phyloP scores from a whole-genome alignment of 169 alveolate species.

The Plasmodium inui region DNA sequence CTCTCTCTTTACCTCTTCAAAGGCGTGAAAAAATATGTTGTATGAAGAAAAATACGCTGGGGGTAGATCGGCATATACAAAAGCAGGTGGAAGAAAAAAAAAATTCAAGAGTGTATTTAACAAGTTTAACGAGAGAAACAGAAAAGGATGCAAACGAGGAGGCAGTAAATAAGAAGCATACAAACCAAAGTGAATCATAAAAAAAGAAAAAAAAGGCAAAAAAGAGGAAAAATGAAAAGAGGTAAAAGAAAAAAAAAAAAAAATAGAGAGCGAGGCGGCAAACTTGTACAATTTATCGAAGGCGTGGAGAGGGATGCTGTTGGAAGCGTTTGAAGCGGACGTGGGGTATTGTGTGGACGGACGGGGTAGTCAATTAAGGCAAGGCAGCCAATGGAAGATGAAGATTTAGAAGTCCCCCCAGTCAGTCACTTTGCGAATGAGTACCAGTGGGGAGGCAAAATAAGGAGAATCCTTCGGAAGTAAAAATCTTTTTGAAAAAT shows the following conservation, averaged over 20 bases:
- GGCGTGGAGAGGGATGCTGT: background rate
- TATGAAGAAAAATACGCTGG: background rate
- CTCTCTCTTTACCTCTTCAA: background rate
- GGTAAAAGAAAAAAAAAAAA: background rate
- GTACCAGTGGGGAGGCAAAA: background rate
- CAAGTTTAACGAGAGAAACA: background rate
- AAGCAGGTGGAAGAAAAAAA: background rate
- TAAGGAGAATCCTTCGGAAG: background rate
- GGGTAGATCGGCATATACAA: background rate
- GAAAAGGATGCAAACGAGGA: background rate
- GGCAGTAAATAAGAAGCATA: background rate
- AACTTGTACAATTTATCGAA: background rate
- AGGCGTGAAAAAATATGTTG: background rate
- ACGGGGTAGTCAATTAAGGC: background rate
- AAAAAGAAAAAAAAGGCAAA: constrained; percentile 19
- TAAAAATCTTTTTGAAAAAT: background rate
- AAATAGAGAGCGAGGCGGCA: background rate
- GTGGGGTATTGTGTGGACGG: background rate
- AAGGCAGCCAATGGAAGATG: background rate
- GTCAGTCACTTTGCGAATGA: background rate
- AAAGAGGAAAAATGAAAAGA: background rate
- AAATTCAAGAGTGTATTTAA: background rate
- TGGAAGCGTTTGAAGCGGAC: background rate
- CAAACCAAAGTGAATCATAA: background rate
- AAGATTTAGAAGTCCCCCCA: background rate